Conservation (phyloP, 2,329 filamentous ascomycete species). For the Colletotrichum liaoningense region DNA sequence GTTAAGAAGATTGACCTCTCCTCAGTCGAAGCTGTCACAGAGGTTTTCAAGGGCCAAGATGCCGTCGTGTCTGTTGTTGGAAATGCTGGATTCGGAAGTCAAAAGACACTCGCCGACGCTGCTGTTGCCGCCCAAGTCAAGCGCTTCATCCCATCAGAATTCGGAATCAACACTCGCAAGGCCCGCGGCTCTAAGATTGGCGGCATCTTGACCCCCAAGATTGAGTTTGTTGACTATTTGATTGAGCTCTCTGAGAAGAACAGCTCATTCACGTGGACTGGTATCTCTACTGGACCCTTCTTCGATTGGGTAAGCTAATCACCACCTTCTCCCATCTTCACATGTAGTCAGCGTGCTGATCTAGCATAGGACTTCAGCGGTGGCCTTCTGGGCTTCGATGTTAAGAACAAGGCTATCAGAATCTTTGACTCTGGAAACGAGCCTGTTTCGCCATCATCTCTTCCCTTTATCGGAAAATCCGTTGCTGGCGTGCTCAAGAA, state of each 20-base stretch:
- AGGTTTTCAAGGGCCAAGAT: slow-evolving; percentile 64
- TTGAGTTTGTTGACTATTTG: slow-evolving; percentile 37
- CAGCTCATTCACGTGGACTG: slow-evolving; percentile 66
- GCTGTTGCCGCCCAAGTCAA: slow-evolving; percentile 66
- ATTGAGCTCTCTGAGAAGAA: slow-evolving; percentile 34
- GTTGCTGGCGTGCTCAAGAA: slow-evolving; percentile 62
- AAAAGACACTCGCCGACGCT: slow-evolving; percentile 65
- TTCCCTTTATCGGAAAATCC: slow-evolving; percentile 62
- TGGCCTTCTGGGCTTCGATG: slow-evolving; percentile 64
- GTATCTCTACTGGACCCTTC: slow-evolving; percentile 67
- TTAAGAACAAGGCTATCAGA: slow-evolving; percentile 58
- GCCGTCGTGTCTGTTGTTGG: slow-evolving; percentile 65
- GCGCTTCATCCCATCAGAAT: slow-evolving; percentile 69
- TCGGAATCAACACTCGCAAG: slow-evolving; percentile 48
- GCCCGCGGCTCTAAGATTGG: slow-evolving; percentile 40
- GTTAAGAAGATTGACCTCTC: slow-evolving; percentile 60
- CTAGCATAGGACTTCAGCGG: slow-evolving; percentile 53
- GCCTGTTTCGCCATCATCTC: slow-evolving; percentile 62
- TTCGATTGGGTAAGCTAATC: slow-evolving; percentile 66
- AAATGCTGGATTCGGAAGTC: slow-evolving; percentile 52
- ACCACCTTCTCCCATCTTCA: background rate
- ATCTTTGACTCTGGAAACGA: slow-evolving; percentile 68
- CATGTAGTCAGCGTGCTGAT: background rate
- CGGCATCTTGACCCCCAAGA: slow-evolving; percentile 43
- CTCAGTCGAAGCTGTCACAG: slow-evolving; percentile 53